Conservation (phyloP, 2,329 filamentous ascomycete species). For the Akanthomyces uredinophilus region DNA sequence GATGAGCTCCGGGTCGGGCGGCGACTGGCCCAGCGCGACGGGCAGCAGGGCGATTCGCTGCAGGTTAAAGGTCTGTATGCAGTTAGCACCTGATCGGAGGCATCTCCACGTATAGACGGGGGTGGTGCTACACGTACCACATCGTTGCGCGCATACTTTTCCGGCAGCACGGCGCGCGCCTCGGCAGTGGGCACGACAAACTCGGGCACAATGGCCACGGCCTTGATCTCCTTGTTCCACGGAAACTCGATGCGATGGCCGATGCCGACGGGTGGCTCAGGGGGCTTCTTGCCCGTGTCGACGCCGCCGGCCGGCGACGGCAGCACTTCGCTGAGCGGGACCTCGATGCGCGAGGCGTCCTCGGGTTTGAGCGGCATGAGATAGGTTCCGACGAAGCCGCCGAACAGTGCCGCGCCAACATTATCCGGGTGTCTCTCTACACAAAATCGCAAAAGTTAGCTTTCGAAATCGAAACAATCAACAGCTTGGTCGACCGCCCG, state of each 20-base stretch:
- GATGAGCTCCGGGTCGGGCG: conserved; percentile 88
- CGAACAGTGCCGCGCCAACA: conserved; percentile 89
- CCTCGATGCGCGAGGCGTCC: conserved; percentile 85
- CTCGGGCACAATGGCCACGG: conserved; percentile 90
- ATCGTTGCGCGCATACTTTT: conserved; percentile 72
- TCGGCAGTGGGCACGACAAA: conserved; percentile 95
- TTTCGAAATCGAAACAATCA: too few relatives aligned
- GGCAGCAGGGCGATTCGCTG: conserved; percentile 89
- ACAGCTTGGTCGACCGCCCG: background rate
- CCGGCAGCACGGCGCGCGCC: conserved; percentile 79
- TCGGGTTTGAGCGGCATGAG: conserved; percentile 86
- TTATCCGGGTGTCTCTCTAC: conserved; percentile 85
- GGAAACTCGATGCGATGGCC: conserved; percentile 94
- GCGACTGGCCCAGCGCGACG: conserved; percentile 81
- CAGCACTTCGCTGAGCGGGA: conserved; percentile 88
- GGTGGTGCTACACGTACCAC: conserved; percentile 69
- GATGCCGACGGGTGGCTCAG: conserved; percentile 84
- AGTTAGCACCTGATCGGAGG: too few relatives aligned
- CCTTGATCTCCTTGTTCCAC: conserved; percentile 94
- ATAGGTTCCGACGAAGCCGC: conserved; percentile 95
- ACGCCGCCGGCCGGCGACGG: conserved; percentile 84
- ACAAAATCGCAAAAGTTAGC: background rate
- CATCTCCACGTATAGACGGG: too few relatives aligned
- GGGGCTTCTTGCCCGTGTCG: conserved; percentile 81
- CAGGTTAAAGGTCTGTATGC: conserved; percentile 75